Base-by-base conservation (phyloP, 2,329 filamentous ascomycete species). In the Monilinia vaccinii-corymbosi region DNA sequence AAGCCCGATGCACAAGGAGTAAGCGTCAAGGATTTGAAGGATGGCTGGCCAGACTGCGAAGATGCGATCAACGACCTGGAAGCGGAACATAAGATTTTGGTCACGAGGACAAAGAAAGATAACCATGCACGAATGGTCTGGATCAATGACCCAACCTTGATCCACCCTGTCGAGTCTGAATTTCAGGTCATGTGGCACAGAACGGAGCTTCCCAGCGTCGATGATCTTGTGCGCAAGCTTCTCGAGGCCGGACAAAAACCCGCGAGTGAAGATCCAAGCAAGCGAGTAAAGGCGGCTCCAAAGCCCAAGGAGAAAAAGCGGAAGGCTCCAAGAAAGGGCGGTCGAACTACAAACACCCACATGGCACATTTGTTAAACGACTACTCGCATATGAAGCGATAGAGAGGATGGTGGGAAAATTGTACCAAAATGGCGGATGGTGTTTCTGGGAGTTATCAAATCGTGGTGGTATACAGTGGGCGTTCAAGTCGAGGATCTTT, bases 71-170 rank as follows among this genome's bases (percentile, higher is more conserved):
- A 88, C 64, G 79, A 83, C 66, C 80, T 99, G 56, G 93, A 97
- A 76, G 75, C 75, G 45, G 83, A 89, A 71, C 87, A 92, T 70
- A 87, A 87, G 73, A 80, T 97, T 49, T 80, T 97, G 40, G 90
- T 97, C 7, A 88, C 90, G 25, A 84, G 92, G 63, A 92, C 92
- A 60, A 95, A 94, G 76, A 97, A 97, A 77, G 93, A 97, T 72
- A 87, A 89, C 70, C 83, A 89, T 67, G 86, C 93, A 1, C 85
- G 87, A 68, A 89, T 88, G 77, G 86, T 99, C 57, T 97, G 92
- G 91, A 81, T 86, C 56, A 90, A 99, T 73, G 90, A 96, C 68
- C 83, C 91, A 16, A 86, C 84, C 14, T 81, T 96, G 56, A 82
- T 85, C 68, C 82, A 91, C 71, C 73, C 77, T 40, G 86, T 97